These are phyloP conservation scores for Mercurialis annua DNA, from an alignment of 345 rosid genomes.

Conservation along the genomic window DNA sequence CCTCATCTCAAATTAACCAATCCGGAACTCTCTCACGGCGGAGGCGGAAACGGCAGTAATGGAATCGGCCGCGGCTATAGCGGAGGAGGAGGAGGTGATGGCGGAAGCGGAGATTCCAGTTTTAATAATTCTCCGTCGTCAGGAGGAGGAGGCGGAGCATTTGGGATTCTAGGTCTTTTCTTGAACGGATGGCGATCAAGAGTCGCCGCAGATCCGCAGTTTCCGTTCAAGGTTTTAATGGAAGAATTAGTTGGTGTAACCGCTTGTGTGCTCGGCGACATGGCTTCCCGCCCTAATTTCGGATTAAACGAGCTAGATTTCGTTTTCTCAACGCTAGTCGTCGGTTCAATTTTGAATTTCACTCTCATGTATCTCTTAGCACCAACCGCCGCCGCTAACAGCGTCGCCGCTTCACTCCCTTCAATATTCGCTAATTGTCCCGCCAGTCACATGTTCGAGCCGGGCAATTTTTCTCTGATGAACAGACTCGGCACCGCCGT, in stretches of 20 bases:
- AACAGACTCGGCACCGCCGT: conserved; percentile 73
- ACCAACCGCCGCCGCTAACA: conserved; percentile 49
- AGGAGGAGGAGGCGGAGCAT: conserved; percentile 19
- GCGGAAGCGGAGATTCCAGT: conserved; percentile 8
- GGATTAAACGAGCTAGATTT: conserved; percentile 94
- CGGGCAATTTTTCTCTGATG: conserved; percentile 49
- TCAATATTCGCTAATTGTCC: conserved; percentile 76
- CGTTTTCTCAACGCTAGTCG: conserved; percentile 85
- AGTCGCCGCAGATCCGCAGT: conserved; percentile 92
- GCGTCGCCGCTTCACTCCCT: conserved; percentile 58
- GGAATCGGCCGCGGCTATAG: conserved; percentile 14
- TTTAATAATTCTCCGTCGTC: conserved; percentile 27
- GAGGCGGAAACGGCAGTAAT: conserved; percentile 17
- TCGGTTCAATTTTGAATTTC: conserved; percentile 85
- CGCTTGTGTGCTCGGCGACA: conserved; percentile 85
- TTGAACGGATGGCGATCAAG: conserved; percentile 84
- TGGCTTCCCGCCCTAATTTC: conserved; percentile 96
- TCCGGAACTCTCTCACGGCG: conserved; percentile 3
- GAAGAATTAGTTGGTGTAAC: conserved; percentile 90
- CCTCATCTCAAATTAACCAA: not conserved
- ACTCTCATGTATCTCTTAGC: conserved; percentile 91
- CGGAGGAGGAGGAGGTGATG: conserved; percentile 8
- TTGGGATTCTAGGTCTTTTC: conserved; percentile 62
- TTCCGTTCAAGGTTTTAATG: conserved; percentile 93
- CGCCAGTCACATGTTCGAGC: conserved; percentile 84